Evolutionary conservation across 169 alveolate species (phyloP).

Genomic region (Plasmodium inui): DNA sequence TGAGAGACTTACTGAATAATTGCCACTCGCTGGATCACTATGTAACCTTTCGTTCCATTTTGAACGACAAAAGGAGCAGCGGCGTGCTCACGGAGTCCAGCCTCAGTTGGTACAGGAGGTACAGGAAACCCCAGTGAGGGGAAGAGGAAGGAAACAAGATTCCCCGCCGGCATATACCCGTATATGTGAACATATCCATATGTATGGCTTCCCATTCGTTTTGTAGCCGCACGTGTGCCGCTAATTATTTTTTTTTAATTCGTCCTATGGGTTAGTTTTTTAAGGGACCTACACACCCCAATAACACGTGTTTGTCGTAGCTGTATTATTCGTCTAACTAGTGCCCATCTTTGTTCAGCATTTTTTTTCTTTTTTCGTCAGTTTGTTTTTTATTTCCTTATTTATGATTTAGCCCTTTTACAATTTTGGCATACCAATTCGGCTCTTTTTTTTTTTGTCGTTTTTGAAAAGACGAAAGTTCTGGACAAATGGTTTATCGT

Average conservation of each 20-base stretch:
- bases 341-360: not conserved
- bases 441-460: not conserved
- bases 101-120: slow-evolving; percentile 67
- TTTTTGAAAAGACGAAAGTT: slow-evolving; percentile 2
- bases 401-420: not conserved
- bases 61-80: slow-evolving; percentile 21
- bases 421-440: not conserved
- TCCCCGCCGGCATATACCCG: not conserved
- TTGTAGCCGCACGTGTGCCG: not conserved
- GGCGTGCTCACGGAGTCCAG: slow-evolving; percentile 24
- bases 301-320: not conserved
- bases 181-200: not conserved
- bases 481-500: not conserved
- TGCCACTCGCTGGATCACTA: slow-evolving; percentile 47
- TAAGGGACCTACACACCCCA: not conserved
- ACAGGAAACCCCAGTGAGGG: slow-evolving; percentile 18
- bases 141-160: not conserved
- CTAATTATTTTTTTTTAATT: not conserved
- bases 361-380: not conserved
- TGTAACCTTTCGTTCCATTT: slow-evolving; percentile 12
- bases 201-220: not conserved
- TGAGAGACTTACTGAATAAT: slow-evolving; percentile 63
- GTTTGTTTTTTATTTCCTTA: not conserved
- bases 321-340: not conserved
- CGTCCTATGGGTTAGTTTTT: not conserved